phyloP scores from a whole-genome alignment of 2,329 filamentous ascomycete species.

The Hirsutella thompsonii region DNA sequence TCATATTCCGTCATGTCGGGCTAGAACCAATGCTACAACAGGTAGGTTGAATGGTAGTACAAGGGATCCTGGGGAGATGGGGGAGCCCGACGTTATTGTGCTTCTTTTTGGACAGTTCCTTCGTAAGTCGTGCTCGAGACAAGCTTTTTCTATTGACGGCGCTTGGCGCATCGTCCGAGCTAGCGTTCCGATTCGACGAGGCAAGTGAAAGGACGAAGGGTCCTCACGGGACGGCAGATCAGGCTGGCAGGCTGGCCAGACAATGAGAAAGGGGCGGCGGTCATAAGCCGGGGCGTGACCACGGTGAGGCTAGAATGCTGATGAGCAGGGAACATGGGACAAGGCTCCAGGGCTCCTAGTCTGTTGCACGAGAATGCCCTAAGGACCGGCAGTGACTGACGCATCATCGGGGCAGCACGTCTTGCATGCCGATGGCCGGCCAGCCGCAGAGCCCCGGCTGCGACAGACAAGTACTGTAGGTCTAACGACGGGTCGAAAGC shows the following conservation, averaged over 20 bases:
- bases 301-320: background rate
- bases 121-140: background rate
- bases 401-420: background rate
- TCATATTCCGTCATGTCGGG: no score
- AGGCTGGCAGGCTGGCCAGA: no score
- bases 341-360: no score
- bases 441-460: background rate
- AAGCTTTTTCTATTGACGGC: background rate
- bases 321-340: background rate
- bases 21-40: no score
- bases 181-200: no score
- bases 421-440: background rate
- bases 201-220: no score
- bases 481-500: no score
- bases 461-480: background rate
- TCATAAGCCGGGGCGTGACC: background rate
- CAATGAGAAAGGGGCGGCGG: background rate
- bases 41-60: no score
- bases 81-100: no score
- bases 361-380: no score
- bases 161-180: background rate
- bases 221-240: no score
- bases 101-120: background rate
- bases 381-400: background rate
- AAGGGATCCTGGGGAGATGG: no score